These are phyloP conservation scores for Cercophora sp. DNA, from an alignment of 495 filamentous ascomycete species.

Conservation along the genomic window DNA sequence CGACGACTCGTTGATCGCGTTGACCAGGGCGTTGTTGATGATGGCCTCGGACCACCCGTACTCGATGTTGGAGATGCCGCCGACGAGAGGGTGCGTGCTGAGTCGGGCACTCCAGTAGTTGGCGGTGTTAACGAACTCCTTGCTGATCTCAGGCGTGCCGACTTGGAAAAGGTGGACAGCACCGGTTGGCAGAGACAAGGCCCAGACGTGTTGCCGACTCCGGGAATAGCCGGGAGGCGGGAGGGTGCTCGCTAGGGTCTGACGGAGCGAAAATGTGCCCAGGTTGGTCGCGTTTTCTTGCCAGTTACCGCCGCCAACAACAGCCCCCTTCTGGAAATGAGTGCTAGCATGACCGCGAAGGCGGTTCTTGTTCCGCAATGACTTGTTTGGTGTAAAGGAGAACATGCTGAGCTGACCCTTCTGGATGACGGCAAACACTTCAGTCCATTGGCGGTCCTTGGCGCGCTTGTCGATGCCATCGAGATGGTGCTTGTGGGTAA, in stretches of 20 bases:
- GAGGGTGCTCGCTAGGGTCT: conserved; percentile 86
- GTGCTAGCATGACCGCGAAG: conserved; percentile 25
- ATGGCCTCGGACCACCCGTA: conserved; percentile 94
- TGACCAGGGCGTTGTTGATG: conserved; percentile 68
- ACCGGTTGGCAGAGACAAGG: conserved; percentile 84
- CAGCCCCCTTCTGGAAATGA: conserved; percentile 47
- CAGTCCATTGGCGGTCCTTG: conserved; percentile 88
- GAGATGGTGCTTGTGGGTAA: conserved; percentile 95
- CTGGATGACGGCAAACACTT: conserved; percentile 96
- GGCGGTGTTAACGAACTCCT: conserved; percentile 87
- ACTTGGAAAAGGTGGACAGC: conserved; percentile 97
- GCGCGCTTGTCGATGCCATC: conserved; percentile 85
- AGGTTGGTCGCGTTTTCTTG: conserved; percentile 87
- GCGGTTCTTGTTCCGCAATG: conserved; percentile 65
- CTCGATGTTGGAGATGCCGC: conserved; percentile 93
- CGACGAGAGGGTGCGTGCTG: conserved; percentile 86
- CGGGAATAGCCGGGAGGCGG: conserved; percentile 93
- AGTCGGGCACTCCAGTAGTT: conserved; percentile 98
- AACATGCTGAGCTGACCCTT: conserved; percentile 95
- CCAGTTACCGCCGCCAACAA: conserved; percentile 95
- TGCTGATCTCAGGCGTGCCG: conserved; percentile 89
- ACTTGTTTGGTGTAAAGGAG: conserved; percentile 77
- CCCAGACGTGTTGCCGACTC: conserved; percentile 87
- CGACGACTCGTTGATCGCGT: conserved; percentile 42
- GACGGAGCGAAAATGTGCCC: conserved; percentile 80